Conservation (phyloP, 2,329 filamentous ascomycete species). For the Colletotrichum nymphaeae region DNA sequence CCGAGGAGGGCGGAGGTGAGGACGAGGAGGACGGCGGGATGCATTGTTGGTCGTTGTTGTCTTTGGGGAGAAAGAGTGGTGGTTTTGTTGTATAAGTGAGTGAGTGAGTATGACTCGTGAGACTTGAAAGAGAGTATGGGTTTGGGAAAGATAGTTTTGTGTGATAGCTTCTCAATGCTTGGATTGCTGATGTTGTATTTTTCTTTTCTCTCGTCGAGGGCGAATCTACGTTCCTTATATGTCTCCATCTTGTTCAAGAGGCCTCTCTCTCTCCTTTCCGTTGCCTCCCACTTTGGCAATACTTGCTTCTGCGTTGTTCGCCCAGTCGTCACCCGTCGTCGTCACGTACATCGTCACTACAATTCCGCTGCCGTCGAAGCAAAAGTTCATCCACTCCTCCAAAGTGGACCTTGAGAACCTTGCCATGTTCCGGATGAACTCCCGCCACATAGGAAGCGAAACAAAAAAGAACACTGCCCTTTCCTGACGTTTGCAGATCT, state of each 20-base stretch:
- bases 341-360: background rate
- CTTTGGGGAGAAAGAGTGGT: background rate
- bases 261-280: background rate
- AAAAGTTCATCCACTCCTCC: background rate
- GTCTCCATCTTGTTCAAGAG: background rate
- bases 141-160: background rate
- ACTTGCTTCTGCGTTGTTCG: no score
- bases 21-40: slow-evolving; percentile 17
- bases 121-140: background rate
- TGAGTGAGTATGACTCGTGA: background rate
- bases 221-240: background rate
- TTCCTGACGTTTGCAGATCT: background rate
- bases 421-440: background rate
- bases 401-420: background rate
- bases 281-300: background rate
- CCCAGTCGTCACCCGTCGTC: background rate
- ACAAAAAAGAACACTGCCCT: background rate
- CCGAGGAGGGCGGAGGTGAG: slow-evolving; percentile 16
- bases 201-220: background rate
- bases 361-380: background rate
- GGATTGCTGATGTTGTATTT: background rate
- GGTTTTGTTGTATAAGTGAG: background rate
- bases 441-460: background rate
- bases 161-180: background rate
- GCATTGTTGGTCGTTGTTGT: background rate